Evolutionary conservation across 768 basidiomycete species (phyloP), one percentile per base, ranked within the genome.

Genomic region (Hericium coralloides): DNA sequence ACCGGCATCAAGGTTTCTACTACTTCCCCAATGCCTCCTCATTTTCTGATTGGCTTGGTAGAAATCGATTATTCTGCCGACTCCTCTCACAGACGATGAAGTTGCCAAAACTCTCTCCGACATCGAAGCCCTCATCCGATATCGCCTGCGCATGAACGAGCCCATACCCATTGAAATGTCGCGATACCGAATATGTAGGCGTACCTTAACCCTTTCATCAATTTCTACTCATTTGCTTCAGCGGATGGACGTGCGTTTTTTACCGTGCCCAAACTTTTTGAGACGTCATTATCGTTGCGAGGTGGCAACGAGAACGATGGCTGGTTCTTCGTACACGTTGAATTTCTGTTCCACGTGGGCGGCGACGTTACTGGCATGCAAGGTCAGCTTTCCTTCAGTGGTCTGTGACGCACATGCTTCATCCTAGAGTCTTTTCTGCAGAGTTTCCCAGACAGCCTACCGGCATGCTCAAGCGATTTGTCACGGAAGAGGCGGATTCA

Each of bases 251-350:
- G 90, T 57, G 92, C 81, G 20, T 80, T 79, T 66, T 97, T 92
- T 68, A 81, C 74, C 23, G 86, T 85, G 2, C 82, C 80, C 1
- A 80, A 83, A 31, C 73, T 89, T 23, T 94, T 92, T 66, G 82
- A 86, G 65, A 79, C 81, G 7, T 85, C 87, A 2, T 69, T 92
- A 26, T 91, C 83, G 63, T 76, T 93, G 55, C 79, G 79, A 55
- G 92, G 90, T 20, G 85, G 81, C 20, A 78, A 82, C 58, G 72
- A 74, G 59, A 74, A 79, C 49, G 87, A 90, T 59, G 83, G 85
- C 1, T 97, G 93, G 93, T 94, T 94, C 69, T 86, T 92, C 60
- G 84, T 89, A 20, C 73, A 81, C 57, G 85, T 87, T 0, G 84
- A 87, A 64, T 92, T 92, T 64, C 72, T 86, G 25, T 80, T 92